Evolutionary conservation across 2,329 filamentous ascomycete species (phyloP).

Genomic region (Didymella sp.): DNA sequence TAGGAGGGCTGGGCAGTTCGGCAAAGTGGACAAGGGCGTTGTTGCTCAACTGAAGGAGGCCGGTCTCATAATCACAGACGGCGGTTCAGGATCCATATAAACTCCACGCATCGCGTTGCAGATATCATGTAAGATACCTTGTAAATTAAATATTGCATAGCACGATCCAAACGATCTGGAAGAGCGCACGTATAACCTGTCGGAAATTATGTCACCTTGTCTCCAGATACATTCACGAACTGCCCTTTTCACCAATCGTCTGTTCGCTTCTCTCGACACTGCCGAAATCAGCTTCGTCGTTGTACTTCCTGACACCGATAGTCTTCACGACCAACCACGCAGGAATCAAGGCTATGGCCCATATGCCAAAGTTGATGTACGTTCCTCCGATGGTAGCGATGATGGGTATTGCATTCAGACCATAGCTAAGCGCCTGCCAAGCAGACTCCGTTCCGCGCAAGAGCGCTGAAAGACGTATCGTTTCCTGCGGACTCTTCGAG

Average conservation of each 20-base stretch:
- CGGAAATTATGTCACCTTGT: neutral
- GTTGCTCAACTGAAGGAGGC: slow-evolving; percentile 27
- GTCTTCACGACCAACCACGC: slow-evolving; percentile 69
- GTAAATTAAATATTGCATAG: neutral
- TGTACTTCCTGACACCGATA: slow-evolving; percentile 51
- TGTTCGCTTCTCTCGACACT: slow-evolving; percentile 7
- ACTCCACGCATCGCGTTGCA: neutral
- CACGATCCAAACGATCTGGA: neutral
- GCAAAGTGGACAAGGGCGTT: slow-evolving; percentile 17
- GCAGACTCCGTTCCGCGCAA: slow-evolving; percentile 73
- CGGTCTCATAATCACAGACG: neutral
- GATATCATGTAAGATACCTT: neutral
- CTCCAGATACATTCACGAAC: neutral
- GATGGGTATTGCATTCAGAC: slow-evolving; percentile 64
- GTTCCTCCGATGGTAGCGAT: slow-evolving; percentile 69
- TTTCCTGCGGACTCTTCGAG: slow-evolving; percentile 64
- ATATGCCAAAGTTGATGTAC: slow-evolving; percentile 72
- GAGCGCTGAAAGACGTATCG: slow-evolving; percentile 70
- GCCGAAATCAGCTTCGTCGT: slow-evolving; percentile 28
- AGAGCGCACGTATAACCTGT: neutral
- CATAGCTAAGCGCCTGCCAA: slow-evolving; percentile 75
- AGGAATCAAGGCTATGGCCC: slow-evolving; percentile 66
- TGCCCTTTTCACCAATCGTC: slow-evolving; percentile 1
- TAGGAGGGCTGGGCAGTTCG: slow-evolving; percentile 26
- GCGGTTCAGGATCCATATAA: neutral